These are phyloP conservation scores for Colletotrichum salicis DNA, from an alignment of 2,329 filamentous ascomycete species.

Conservation along the genomic window DNA sequence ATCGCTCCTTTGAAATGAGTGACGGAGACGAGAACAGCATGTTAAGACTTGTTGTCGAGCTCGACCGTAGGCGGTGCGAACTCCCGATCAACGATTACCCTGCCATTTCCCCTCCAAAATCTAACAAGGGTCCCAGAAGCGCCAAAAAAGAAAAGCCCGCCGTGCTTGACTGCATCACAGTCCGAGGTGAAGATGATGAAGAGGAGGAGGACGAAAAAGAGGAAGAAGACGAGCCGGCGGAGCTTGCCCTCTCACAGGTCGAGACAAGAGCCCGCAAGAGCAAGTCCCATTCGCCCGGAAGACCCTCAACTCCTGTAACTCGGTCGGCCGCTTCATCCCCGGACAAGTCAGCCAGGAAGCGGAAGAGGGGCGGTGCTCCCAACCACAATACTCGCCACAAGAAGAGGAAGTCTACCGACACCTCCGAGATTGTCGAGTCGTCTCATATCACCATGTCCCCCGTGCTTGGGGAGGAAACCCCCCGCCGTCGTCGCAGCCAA, in stretches of 20 bases:
- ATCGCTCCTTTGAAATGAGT: constrained; percentile 52
- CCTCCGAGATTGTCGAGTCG: neutral
- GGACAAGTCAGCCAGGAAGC: constrained; percentile 40
- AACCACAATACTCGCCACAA: constrained; percentile 39
- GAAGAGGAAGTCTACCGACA: constrained; percentile 39
- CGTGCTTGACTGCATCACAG: constrained; percentile 48
- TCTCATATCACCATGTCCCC: constrained; percentile 11
- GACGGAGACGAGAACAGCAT: constrained; percentile 60
- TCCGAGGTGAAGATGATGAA: constrained; percentile 38
- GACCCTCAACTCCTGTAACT: constrained; percentile 29
- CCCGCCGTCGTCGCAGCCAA: neutral
- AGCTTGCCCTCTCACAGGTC: constrained; percentile 24
- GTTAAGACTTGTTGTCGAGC: constrained; percentile 59
- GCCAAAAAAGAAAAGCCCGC: constrained; percentile 38
- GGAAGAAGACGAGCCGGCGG: constrained; percentile 22
- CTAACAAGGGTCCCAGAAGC: constrained; percentile 8
- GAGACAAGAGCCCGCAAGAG: constrained; percentile 10
- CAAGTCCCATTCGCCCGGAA: constrained; percentile 28
- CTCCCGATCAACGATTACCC: constrained; percentile 39
- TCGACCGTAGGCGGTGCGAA: constrained; percentile 55
- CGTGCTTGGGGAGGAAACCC: neutral
- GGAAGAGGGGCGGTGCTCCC: constrained; percentile 42
- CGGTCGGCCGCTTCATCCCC: constrained; percentile 37
- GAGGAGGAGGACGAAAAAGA: constrained; percentile 25
- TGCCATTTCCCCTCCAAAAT: constrained; percentile 44